Evolutionary conservation across 768 basidiomycete species (phyloP).

Genomic region (Leccinum broughii): DNA sequence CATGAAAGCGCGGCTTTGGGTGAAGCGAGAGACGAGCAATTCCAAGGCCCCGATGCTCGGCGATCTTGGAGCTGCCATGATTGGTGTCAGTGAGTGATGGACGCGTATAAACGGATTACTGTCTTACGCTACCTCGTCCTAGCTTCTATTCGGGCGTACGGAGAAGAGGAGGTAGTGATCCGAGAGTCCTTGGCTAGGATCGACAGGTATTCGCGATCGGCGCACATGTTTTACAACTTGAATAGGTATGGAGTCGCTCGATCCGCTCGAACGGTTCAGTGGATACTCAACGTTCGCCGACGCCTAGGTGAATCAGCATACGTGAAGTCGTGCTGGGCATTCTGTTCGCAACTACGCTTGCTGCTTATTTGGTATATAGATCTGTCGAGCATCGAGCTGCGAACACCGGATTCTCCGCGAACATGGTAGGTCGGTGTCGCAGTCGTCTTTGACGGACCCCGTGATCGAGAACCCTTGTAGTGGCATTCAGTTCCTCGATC

Average conservation of each 20-base stretch:
- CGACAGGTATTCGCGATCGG: constrained; percentile 46
- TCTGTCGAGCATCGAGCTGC: constrained; percentile 1
- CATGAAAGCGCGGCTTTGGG: constrained; percentile 2
- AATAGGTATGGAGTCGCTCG: constrained; percentile 37
- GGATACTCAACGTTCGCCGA: background rate
- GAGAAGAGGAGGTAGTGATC: constrained; percentile 46
- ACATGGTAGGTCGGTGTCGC: constrained; percentile 40
- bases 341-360: background rate
- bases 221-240: constrained; percentile 47
- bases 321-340: constrained; percentile 50
- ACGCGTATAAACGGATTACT: no score
- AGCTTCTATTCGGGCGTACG: constrained; percentile 34
- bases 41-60: constrained; percentile 2
- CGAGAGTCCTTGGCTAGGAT: constrained; percentile 45
- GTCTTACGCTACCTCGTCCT: background rate
- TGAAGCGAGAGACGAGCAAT: constrained; percentile 7
- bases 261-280: background rate
- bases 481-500: constrained; percentile 57
- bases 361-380: constrained; percentile 7
- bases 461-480: constrained; percentile 22
- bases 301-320: constrained; percentile 45
- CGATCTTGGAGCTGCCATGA: constrained; percentile 5
- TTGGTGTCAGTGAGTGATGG: background rate
- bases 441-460: background rate
- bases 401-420: constrained; percentile 40